Base-by-base conservation (phyloP, 768 basidiomycete genomes). In the Nidularia pulvinata region DNA sequence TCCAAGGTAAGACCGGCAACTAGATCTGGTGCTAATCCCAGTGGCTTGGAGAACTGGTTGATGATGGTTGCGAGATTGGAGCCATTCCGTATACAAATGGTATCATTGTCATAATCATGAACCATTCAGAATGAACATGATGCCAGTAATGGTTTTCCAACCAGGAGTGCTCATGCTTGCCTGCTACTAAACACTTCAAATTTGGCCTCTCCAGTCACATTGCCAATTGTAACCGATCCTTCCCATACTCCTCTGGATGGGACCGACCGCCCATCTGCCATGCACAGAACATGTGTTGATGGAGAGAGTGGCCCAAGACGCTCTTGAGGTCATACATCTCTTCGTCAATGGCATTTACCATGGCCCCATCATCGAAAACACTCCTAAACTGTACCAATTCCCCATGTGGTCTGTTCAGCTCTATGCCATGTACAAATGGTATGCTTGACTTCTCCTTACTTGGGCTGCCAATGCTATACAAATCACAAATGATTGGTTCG, bases 211-310 rank as follows among this genome's bases (percentile, higher is more conserved):
- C 9, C 46, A 52, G 1, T 14, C 4, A 62, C 46, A 1, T 46
- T 49, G 1, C 51, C 60, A 16, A 65, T 35, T 2, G 47, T 19
- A 1, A 68, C 42, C 0, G 30, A 4, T 5, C 62, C 62, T 30
- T 35, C 45, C 61, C 63, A 65, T 11, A 9, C 2, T 11, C 48
- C 62, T 19, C 49, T 5, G 0, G 59, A 59, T 5, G 10, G 19
- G 0, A 63, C 56, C 0, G 56, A 33, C 9, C 13, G 14, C 0
- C 69, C 65, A 51, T 66, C 63, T 10, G 67, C 71, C 70, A 73
- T 71, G 2, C 64, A 43, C 6, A 71, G 57, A 3, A 10, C 14
- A 35, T 57, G 55, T 0, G 16, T 3, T 1, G 65, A 68, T 9
- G 37, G 47, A 3, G 16, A 5, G 13, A n/a, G 50, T 0, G 5